Evolutionary conservation across 352 stramenopile genomes (phyloP).

Genomic region (Poterioochromonas sp.): DNA sequence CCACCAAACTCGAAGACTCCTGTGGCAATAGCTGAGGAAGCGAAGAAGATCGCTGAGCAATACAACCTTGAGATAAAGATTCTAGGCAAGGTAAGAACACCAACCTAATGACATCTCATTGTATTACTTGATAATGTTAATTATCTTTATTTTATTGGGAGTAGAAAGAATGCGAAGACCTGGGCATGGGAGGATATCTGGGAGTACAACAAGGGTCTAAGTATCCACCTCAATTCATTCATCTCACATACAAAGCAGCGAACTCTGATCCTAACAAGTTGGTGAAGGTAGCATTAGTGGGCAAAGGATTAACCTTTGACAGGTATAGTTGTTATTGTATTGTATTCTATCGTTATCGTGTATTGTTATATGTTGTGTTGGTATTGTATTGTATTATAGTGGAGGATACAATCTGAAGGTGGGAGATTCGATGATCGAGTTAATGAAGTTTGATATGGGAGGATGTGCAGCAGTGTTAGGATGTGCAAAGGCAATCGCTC

Average conservation of each 20-base stretch:
- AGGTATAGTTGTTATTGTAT: constrained; percentile 56
- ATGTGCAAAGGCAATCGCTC: constrained; percentile 55
- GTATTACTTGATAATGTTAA: not conserved
- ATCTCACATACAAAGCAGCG: constrained; percentile 58
- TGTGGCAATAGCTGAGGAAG: not conserved
- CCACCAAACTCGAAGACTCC: constrained; percentile 18
- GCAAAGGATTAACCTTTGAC: constrained; percentile 73
- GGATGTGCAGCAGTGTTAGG: constrained; percentile 57
- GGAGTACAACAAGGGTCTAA: constrained; percentile 61
- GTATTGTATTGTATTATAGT: not conserved
- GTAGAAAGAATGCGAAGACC: constrained; percentile 55
- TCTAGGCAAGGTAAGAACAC: not conserved
- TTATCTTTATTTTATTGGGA: constrained; percentile 24
- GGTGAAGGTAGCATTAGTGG: constrained; percentile 62
- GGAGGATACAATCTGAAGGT: constrained; percentile 48
- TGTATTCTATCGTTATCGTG: not conserved
- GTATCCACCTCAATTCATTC: constrained; percentile 71
- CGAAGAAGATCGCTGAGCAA: not conserved
- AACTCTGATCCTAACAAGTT: constrained; percentile 1
- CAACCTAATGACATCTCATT: not conserved
- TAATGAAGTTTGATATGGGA: constrained; percentile 80
- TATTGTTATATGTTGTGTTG: not conserved
- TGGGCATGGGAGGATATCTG: constrained; percentile 67
- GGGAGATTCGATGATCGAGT: constrained; percentile 62
- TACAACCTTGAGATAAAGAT: not conserved